Conservation (phyloP, 2,329 filamentous ascomycete genomes). For the Graphiopsis chlorocephala region DNA sequence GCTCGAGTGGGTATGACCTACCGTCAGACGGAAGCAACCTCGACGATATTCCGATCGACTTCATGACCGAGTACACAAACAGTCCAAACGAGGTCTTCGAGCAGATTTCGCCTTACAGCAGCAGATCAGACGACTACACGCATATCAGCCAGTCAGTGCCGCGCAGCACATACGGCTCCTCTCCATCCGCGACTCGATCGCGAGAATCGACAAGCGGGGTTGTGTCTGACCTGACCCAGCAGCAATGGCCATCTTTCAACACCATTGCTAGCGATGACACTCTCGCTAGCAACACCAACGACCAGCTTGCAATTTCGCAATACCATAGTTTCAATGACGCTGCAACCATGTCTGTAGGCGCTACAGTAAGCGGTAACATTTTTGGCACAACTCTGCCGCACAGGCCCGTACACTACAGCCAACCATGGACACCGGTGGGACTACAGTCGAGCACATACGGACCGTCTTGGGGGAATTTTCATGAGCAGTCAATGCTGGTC, state of each 20-base stretch:
- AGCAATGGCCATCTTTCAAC: conserved; percentile 3
- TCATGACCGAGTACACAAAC: conserved; percentile 2
- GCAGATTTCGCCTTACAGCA: conserved; percentile 1
- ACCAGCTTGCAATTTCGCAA: not conserved
- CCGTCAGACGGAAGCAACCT: not conserved
- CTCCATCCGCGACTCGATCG: not conserved
- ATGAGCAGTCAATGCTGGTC: not conserved
- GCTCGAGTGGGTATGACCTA: not conserved
- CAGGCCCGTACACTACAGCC: not conserved
- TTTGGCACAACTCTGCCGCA: not conserved
- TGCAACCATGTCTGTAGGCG: not conserved
- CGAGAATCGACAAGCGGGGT: not conserved
- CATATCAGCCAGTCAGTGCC: not conserved
- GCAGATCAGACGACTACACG: conserved; percentile 2
- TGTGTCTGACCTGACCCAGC: not conserved
- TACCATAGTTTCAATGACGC: not conserved
- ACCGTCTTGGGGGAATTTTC: not conserved
- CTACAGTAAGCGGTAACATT: not conserved
- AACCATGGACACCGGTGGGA: not conserved
- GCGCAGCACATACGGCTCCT: not conserved
- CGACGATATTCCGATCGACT: not conserved
- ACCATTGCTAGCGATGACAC: not conserved
- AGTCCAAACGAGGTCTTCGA: conserved; percentile 10
- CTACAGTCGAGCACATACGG: not conserved
- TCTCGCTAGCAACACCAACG: not conserved